Evolutionary conservation across 768 basidiomycete species (phyloP), one percentile per base, ranked within the genome.

Genomic region (Lactarius psammicola): DNA sequence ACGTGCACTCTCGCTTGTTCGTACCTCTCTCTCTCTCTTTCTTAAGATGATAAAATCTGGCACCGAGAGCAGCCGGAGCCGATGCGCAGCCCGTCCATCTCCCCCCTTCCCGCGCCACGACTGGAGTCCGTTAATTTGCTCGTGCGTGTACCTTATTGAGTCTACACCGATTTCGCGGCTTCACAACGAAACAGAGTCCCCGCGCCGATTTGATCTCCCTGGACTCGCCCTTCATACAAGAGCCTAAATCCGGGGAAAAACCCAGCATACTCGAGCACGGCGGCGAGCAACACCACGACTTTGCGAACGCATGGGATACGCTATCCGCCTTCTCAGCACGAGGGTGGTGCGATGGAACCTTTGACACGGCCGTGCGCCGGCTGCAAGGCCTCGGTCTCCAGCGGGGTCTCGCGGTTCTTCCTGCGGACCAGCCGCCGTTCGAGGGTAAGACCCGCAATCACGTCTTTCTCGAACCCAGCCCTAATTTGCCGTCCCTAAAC

Each of bases 301-400:
- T 92, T 71, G 80, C 83, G 69, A 73, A 62, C 18, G 72, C 77
- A 2, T 94, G 91, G 92, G 79, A 85, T 58, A 71, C 77, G 3
- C 76, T 85, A 49, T 78, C 81, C 60, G 77, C 76, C 57, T 70
- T 67, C 26, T 74, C 73, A 33, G 61, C 73, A 36, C 82, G 90
- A 60, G 91, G 91, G 17, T 93, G 91, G 91, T 88, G 84, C 71
- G 83, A 85, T 65, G 77, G 73, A 6, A 77, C 84, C 28, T 77
- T 86, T 58, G 86, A 86, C 58, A 76, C 75, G 26, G 82, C 86
- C 31, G 78, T 88, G 53, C 79, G 82, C 59, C 78, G 77, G 49
- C 71, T 92, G 68, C 86, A 86, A 72, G 76, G 78, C 33, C 66
- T 85, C 74, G 77, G 79, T 51, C 74, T 73, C 40, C 51, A 61